Percentiles rank a stretch among this genome's conserved stretches.
Conservation (phyloP, 106 monocot species). For the Vanilla planifolia region DNA sequence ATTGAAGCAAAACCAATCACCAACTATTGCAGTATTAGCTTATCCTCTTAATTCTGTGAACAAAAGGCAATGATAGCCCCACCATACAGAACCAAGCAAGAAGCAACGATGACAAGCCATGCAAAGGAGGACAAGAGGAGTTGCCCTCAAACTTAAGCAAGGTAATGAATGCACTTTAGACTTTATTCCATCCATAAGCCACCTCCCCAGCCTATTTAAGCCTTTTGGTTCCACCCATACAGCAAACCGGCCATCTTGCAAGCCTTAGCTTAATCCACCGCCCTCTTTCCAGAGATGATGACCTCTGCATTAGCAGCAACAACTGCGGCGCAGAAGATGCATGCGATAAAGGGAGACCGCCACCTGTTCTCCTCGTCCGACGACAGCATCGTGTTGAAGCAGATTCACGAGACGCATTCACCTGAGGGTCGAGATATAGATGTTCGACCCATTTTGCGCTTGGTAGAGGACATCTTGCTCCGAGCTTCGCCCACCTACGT, state of each 20-base stretch:
- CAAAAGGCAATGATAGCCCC: no score
- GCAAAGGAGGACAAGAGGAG: neutral
- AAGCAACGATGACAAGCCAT: neutral
- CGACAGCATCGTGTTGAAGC: slow-evolving; percentile 53
- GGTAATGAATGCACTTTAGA: neutral
- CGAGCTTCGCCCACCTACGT: slow-evolving; percentile 43
- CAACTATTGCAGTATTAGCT: no score
- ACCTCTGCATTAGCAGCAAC: slow-evolving; percentile 1
- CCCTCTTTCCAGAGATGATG: no score
- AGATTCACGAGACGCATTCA: slow-evolving; percentile 55
- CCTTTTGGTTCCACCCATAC: neutral
- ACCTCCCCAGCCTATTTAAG: slow-evolving; percentile 1
- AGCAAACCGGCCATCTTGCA: neutral
- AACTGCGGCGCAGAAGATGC: slow-evolving; percentile 32
- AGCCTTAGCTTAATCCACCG: neutral
- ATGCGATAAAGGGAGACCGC: slow-evolving; percentile 42
- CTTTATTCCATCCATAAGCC: neutral
- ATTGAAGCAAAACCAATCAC: no score
- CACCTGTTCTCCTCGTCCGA: slow-evolving; percentile 63
- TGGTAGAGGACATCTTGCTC: slow-evolving; percentile 53
- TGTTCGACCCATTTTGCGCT: slow-evolving; percentile 35
- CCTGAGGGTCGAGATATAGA: slow-evolving; percentile 68
- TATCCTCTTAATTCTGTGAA: no score
- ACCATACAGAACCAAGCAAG: neutral
- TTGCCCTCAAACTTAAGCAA: neutral